phyloP scores from a whole-genome alignment of 306 rosid species.

The Biancaea sappan region DNA sequence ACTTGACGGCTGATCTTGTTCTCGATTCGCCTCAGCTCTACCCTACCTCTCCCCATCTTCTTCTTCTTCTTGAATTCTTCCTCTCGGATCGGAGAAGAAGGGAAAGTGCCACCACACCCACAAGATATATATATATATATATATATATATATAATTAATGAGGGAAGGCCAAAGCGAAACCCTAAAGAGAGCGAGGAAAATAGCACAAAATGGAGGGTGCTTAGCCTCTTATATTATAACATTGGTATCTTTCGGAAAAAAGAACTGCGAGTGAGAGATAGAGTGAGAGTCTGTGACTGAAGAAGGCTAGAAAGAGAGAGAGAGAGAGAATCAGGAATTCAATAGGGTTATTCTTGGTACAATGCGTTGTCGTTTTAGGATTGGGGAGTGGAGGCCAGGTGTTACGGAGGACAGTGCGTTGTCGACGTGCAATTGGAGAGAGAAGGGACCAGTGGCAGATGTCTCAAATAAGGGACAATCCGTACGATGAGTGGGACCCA shows the following conservation, averaged over 20 bases:
- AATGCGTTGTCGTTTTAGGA: slow-evolving; percentile 39
- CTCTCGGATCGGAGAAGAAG: background rate
- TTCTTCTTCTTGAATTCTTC: background rate
- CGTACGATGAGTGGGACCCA: slow-evolving; percentile 45
- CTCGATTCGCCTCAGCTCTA: slow-evolving; percentile 80
- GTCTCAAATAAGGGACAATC: slow-evolving; percentile 29
- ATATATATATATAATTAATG: too few species aligned
- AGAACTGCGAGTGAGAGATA: background rate
- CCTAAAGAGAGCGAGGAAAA: slow-evolving; percentile 35
- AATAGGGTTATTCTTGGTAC: background rate
- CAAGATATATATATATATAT: background rate
- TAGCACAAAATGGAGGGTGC: background rate
- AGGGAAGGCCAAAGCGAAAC: slow-evolving; percentile 3
- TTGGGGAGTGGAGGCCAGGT: slow-evolving; percentile 22
- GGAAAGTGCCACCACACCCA: background rate
- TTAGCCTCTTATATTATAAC: background rate
- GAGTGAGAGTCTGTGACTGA: background rate
- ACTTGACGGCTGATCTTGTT: slow-evolving; percentile 84
- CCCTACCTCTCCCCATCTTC: slow-evolving; percentile 82
- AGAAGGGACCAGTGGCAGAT: slow-evolving; percentile 5
- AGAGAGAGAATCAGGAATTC: background rate
- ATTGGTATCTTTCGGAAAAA: slow-evolving; percentile 45
- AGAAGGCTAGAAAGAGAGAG: background rate
- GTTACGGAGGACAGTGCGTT: slow-evolving; percentile 32
- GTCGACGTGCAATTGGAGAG: slow-evolving; percentile 38